These are phyloP conservation scores for Saturnispora hagleri DNA, from an alignment of 805 yeast species.

Conservation along the genomic window DNA sequence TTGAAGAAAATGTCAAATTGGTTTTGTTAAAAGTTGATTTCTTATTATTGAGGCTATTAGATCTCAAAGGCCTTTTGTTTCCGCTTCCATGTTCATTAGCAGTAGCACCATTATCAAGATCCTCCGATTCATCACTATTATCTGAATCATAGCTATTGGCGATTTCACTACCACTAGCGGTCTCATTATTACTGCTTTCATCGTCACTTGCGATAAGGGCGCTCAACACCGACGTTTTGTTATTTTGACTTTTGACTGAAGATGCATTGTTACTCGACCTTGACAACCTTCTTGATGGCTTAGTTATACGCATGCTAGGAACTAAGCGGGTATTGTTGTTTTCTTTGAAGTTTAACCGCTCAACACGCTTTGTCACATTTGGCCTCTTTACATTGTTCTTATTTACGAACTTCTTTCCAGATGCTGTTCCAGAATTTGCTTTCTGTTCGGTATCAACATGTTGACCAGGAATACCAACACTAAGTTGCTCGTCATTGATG, in stretches of 20 bases:
- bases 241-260: neutral
- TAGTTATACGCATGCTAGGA: neutral
- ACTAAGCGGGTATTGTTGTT: neutral
- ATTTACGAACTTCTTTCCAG: neutral
- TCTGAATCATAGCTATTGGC: neutral
- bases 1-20: neutral
- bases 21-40: neutral
- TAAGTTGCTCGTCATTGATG: neutral
- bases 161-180: neutral
- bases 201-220: constrained; percentile 1
- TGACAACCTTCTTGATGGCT: neutral
- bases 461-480: neutral
- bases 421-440: neutral
- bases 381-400: neutral
- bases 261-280: neutral
- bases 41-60: neutral
- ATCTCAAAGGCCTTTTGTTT: neutral
- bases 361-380: neutral
- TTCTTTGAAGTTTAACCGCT: neutral
- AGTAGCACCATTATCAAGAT: neutral
- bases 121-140: neutral
- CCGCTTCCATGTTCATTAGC: neutral
- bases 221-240: neutral
- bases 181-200: neutral
- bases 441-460: neutral